Evolutionary conservation across 2,329 filamentous ascomycete genomes (phyloP), one percentile per base, ranked within the genome.

Genomic region (Basipetospora sp.): DNA sequence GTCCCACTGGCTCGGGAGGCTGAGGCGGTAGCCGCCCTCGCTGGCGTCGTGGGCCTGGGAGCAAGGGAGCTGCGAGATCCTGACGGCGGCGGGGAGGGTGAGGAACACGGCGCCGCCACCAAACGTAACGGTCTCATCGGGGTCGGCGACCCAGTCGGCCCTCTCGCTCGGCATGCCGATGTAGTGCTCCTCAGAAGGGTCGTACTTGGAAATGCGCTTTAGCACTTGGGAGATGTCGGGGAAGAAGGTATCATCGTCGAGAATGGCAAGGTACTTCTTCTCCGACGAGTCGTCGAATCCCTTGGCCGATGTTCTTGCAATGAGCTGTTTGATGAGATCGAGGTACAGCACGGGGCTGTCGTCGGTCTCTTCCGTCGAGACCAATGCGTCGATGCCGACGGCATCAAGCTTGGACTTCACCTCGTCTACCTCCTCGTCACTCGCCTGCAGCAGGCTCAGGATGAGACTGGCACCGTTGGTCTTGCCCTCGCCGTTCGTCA

Each of bases 191-290:
- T 53, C 42, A 6, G 43, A 45, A 1, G 53, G 42, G 33, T 58
- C 51, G 39, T 58, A 59, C 1, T 47, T 38, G n/a, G 48, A 49
- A 3, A 68, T 53, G 5, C 52, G 54, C 18, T 53, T 45, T 3
- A 62, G 47, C 8, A 68, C 55, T 30, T 54, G 50, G 1, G 51
- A 48, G 22, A 65, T 45, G 27, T 57, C 59, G 1, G 64, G 63
- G 33, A 68, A 55, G 45, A 67, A 67, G 34, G 65, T 50, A 38
- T 60, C 56, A 43, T 67, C 63, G 22, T 68, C 64, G 2, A 67
- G 44, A 1, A 67, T 49, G 1, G 55, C 63, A 27, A 59, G 57
- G 52, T 60, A 65, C 31, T 48, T 52, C 51, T 63, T 64, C 31
- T 47, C 43, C 15, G 54, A 25, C 2, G 16, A 16, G 19, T 30